phyloP scores from a whole-genome alignment of 306 rosid species.

The Medicago lupulina region DNA sequence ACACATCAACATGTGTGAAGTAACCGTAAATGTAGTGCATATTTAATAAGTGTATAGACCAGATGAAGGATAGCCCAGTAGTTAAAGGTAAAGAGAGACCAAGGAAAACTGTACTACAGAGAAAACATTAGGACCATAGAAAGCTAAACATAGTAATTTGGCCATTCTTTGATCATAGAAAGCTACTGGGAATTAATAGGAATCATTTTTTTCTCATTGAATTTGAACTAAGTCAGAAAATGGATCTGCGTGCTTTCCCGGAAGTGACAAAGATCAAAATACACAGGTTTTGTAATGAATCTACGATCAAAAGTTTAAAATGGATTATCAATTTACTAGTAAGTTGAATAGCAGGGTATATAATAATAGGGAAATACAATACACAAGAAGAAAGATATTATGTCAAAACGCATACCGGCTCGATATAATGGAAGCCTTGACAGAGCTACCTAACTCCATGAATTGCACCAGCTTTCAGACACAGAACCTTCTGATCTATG shows the following conservation, averaged over 20 bases:
- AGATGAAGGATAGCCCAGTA: neutral
- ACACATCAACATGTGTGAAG: neutral
- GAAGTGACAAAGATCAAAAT: conserved; percentile 88
- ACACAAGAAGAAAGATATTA: neutral
- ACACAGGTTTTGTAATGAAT: conserved; percentile 43
- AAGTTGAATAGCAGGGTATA: conserved; percentile 27
- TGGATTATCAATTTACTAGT: conserved; percentile 17
- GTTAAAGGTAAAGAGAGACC: neutral
- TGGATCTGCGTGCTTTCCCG: conserved; percentile 87
- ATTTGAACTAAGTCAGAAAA: conserved; percentile 26
- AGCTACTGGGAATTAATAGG: conserved; percentile 19
- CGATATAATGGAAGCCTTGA: conserved; percentile 40
- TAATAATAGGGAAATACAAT: conserved; percentile 20
- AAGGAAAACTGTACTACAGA: conserved; percentile 4
- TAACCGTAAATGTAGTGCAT: neutral
- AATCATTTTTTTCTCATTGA: conserved; percentile 21
- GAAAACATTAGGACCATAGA: neutral
- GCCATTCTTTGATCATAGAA: conserved; percentile 7
- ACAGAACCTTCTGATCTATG: conserved; percentile 19
- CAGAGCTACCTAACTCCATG: conserved; percentile 33
- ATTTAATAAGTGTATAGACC: neutral
- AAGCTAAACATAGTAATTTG: neutral
- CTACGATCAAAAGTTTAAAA: neutral
- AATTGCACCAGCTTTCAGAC: conserved; percentile 32
- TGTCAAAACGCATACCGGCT: conserved; percentile 43